Base-by-base conservation (phyloP, 441 rosid genomes). In the Aleurites moluccanus region DNA sequence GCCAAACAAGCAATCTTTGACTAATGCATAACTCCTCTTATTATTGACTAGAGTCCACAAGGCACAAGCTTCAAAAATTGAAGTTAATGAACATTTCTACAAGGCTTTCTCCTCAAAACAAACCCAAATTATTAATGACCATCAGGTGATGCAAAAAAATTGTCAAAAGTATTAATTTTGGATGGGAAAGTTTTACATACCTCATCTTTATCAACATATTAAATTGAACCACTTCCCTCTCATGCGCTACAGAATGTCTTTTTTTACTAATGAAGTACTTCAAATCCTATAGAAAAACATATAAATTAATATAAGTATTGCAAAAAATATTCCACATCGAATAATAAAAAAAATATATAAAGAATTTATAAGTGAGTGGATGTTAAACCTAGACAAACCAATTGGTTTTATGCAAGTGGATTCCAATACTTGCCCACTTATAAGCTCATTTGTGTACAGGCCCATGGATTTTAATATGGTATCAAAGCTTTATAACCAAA, bases 181-280 rank as follows among this genome's bases (percentile, higher is more conserved):
- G 25, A 76, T 28, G 67, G 53, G 49, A 53, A 49, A 52, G 23
- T 18, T 57, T 47, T 14, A 38, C 64, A 27, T 73, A 95, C 99
- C 99, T 91, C 77, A 88, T 73, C 79, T 87, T 95, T 75, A 91
- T 85, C 83, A 90, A 81, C 67, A 85, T 78, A 73, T 87, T 87
- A 67, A 90, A 78, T 80, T 77, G 84, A 64, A 69, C 75, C 53
- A 86, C 74, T 83, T 90, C 91, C 73, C 64, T 84, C 45, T 83
- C 80, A 45, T 81, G 77, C 63, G 20, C 57, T 42, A 75, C 73
- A 61, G 86, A 85, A 23, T 67, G 69, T 40, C 60, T 61, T n/a
- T 78, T 79, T 75, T 52, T 73, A 78, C 77, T 73, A 77, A 87
- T 71, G 73, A 55, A 74, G 74, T 86, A 85, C 79, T 80, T 85